These are phyloP conservation scores for Tranzscheliella williamsii DNA, from an alignment of 1,284 basidiomycete species.

Conservation along the genomic window DNA sequence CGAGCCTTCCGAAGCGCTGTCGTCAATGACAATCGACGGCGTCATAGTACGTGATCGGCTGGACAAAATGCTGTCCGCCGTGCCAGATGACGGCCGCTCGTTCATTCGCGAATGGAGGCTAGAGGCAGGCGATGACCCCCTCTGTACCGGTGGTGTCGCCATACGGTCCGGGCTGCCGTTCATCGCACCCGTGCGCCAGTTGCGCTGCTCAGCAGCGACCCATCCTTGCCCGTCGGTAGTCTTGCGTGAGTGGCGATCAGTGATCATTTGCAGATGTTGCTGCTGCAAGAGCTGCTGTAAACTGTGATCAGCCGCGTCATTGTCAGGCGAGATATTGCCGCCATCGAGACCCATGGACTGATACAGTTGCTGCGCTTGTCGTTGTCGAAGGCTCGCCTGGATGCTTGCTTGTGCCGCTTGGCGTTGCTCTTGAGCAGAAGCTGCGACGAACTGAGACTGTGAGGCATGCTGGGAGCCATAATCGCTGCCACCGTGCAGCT, in stretches of 20 bases:
- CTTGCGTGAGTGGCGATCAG: conserved; percentile 28
- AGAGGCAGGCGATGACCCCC: conserved; percentile 21
- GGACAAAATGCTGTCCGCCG: conserved; percentile 36
- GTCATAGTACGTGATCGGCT: conserved; percentile 40
- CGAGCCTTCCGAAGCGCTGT: conserved; percentile 45
- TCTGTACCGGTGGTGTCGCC: conserved; percentile 21
- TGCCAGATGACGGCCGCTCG: conserved; percentile 22
- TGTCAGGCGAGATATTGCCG: background rate
- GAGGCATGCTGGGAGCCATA: conserved; percentile 19
- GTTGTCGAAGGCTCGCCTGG: conserved; percentile 49
- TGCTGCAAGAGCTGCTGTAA: conserved; percentile 22
- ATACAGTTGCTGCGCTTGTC: conserved; percentile 45
- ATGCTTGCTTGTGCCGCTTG: conserved; percentile 51
- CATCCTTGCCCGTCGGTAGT: conserved; percentile 17
- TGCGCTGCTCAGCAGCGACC: conserved; percentile 26
- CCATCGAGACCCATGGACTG: conserved; percentile 36
- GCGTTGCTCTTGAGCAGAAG: conserved; percentile 44
- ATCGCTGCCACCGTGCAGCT: conserved; percentile 33
- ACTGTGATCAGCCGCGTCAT: background rate
- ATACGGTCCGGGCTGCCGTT: conserved; percentile 4
- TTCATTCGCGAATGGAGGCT: conserved; percentile 20
- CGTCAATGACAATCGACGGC: conserved; percentile 50
- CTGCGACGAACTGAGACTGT: conserved; percentile 14
- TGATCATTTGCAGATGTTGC: conserved; percentile 32
- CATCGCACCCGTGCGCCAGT: conserved; percentile 24